Evolutionary conservation across 179 eudicot genomes (phyloP), one percentile per base, ranked within the genome.

Genomic region (Drosera spatulata): DNA sequence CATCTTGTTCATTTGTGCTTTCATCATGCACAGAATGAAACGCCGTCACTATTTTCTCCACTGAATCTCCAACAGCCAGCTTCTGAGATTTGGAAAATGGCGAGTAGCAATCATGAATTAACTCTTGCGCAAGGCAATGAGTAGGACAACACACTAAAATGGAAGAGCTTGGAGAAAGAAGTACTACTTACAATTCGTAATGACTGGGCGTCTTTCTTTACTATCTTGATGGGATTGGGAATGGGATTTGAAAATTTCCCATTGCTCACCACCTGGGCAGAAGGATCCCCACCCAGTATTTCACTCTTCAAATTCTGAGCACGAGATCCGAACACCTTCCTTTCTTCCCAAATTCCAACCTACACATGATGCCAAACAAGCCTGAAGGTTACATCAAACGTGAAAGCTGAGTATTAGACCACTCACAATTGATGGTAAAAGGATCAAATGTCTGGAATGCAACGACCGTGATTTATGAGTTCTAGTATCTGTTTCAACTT

Each of bases 291-390:
- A 44, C 85, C 87, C 71, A 86, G 73, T 59, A 91, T 50, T 70
- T 79, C 87, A 73, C 81, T 83, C 79, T 88, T 91, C 58, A 91
- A 86, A 75, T 78, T 82, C 66, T 89, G 95, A 46, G 77, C 80
- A 13, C 95, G 80, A 60, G 98, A 91, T 70, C 98, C 98, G 74
- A 91, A 91, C 41, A 91, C 96, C 80, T 89, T 91, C 68, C 98
- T 77, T 50, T 88, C 87, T 67, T 80, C 96, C 96, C 96, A 91
- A 61, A 91, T 91, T 50, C 72, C 77, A 70, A 91, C 87, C 98
- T 75, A 61, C 45, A 61, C 63, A 54, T 66, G 39, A 66, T 9
- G 56, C 53, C 54, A 50, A 42, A n/a, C 38, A 59, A 38, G 45
- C 62, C 57, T 66, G 42, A 53, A 59, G 10, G 52, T 45, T 49